Base-by-base conservation (phyloP, 257 asterid species). In the Jacaranda mimosifolia region DNA sequence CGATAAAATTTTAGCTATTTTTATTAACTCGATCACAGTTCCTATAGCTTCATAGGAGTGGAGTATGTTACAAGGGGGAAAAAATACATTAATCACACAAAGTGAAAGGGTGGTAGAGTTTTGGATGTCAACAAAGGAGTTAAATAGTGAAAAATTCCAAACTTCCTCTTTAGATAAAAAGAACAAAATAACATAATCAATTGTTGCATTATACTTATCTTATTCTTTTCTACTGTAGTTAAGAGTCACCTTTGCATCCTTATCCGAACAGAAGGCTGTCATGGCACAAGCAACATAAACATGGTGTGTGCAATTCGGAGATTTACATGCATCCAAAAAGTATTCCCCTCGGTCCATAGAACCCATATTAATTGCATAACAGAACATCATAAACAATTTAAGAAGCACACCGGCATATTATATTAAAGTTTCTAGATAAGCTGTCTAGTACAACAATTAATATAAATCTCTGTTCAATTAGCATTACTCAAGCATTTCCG, bases 191-290 rank as follows among this genome's bases (percentile, higher is more conserved):
- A 48, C 46, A 21, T 35, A 49, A 68, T 18, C 26, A 48, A 58
- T 48, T 68, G 26, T 55, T 35, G 43, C 51, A 72, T 49, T 58
- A 15, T 59, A 42, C 3, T 5, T 11, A 63, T 15, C 36, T n/a
- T n/a, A n/a, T n/a, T n/a, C 14, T 2, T 49, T 15, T 45, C 51
- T 72, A 9, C 40, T n/a, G 71, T 14, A 73, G 56, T n/a, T 74
- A 65, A 63, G 21, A 82, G 70, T 86, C 85, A 96, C 99, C 99
- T 96, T n/a, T n/a, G n/a, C n/a, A n/a, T n/a, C n/a, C n/a, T n/a
- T n/a, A n/a, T n/a, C n/a, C n/a, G n/a, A 97, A 87, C 99, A 96
- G 82, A 93, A 96, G 49, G 97, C 97, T 97, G n/a, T n/a, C n/a
- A n/a, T n/a, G n/a, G n/a, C n/a, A 79, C 93, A 92, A 79, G 99